phyloP scores from a whole-genome alignment of 148 eudicot genomes.

The Talinum fruticosum region DNA sequence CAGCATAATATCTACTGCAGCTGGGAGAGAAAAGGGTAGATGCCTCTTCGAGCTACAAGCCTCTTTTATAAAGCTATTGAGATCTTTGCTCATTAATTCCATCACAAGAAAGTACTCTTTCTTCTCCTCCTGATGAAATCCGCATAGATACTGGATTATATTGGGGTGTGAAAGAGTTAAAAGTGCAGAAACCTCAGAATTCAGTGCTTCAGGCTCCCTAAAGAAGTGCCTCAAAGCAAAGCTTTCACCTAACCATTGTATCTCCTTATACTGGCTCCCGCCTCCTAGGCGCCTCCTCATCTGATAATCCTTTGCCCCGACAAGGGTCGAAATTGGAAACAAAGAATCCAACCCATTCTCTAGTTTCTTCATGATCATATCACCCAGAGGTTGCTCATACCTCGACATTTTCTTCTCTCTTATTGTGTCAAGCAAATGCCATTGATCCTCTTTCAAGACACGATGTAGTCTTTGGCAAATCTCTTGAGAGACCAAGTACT shows the following conservation, averaged over 20 bases:
- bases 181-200: constrained; percentile 35
- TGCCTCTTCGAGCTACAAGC: constrained; percentile 44
- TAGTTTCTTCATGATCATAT: constrained; percentile 34
- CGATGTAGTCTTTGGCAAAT: constrained; percentile 26
- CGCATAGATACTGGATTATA: constrained; percentile 47
- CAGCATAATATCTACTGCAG: constrained; percentile 66
- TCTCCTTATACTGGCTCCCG: constrained; percentile 55
- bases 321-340: constrained; percentile 32
- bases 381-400: constrained; percentile 45
- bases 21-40: constrained; percentile 46
- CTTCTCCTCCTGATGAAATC: constrained; percentile 55
- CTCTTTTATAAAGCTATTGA: constrained; percentile 44
- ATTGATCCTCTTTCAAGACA: constrained; percentile 50
- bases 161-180: constrained; percentile 59
- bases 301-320: constrained; percentile 48
- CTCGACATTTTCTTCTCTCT: constrained; percentile 42
- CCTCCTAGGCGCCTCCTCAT: constrained; percentile 53
- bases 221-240: constrained; percentile 46
- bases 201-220: constrained; percentile 36
- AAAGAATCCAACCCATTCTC: constrained; percentile 33
- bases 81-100: constrained; percentile 57
- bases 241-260: constrained; percentile 67
- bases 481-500: constrained; percentile 55
- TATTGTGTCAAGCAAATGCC: constrained; percentile 46
- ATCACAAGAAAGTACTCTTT: constrained; percentile 54